Evolutionary conservation across 805 yeast genomes (phyloP), one percentile per base, ranked within the genome.

Genomic region (Barnettozyma populi): DNA sequence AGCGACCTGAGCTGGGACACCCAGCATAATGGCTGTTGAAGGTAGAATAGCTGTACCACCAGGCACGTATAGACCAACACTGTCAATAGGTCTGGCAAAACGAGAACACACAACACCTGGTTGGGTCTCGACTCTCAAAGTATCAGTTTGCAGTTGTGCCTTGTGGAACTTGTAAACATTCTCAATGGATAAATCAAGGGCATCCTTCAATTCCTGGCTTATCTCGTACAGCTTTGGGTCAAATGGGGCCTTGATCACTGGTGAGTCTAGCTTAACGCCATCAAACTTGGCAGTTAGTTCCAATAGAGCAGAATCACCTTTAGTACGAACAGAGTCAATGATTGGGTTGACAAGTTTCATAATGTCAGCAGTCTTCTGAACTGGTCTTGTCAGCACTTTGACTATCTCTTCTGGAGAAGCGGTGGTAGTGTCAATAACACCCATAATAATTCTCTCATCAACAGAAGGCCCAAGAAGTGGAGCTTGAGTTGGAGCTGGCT

Each of bases 31-130:
- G 5, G 98, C 95, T 13, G 99, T 94, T 18, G 98, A 92, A 37
- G 99, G 99, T 55, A 94, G 76, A 31, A 94, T 92, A 3, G 99
- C 99, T 39, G 98, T 90, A 57, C 99, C 99, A 59, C 99, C 99
- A 46, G 99, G 99, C 51, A 94, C 87, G 63, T 94, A 94, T 50
- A 95, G 77, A 51, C 99, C 99, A 46, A 94, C 99, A 50, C 79
- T 82, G 61, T 89, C 96, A 57, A 94, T 90, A 7, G 99, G 94
- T 61, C 96, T 82, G 14, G 98, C 86, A 67, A 94, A 94, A 60
- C 99, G 81, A 18, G 96, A 87, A 71, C 99, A 94, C 45, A 77
- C 69, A 23, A 94, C 98, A 56, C 99, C 99, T 2, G 96, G 95
- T 50, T 86, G 75, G 0, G 99, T 94, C 69, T 92, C 98, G 36